Evolutionary conservation across 2,329 filamentous ascomycete genomes (phyloP), one percentile per base, ranked within the genome.

Genomic region (Elsinoe necatrix): DNA sequence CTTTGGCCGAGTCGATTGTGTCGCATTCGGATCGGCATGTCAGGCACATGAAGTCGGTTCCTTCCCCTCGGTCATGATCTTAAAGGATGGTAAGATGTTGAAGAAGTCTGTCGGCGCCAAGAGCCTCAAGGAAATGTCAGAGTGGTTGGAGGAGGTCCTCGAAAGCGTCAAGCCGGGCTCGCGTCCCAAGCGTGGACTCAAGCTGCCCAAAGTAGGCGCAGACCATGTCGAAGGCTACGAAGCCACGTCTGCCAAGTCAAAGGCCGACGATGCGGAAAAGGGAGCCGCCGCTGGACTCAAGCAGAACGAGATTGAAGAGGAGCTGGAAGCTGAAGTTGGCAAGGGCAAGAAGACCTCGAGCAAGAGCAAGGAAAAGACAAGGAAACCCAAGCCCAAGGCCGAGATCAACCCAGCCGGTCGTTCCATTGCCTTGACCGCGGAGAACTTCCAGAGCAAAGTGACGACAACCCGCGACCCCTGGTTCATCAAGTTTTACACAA

Each of bases 401-500:
- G 80, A 78, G 8, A 82, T 87, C 20, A 97, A 98, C 63, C 80
- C 82, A 3, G 78, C 85, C 39, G 93, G 93, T 5, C 75, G 80
- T 14, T 95, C 89, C 5, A 77, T 89, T 31, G 73, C 84, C 5
- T 78, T 98, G 54, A 90, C 84, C 1, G 85, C 87, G 0, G 90
- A 96, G 67, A 88, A 78, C 61, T 98, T 98, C 75, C 86, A 95
- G 68, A 83, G 81, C 58, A 76, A 86, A 35, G 91, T 98, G 47
- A 95, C 89, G 2, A 87, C 85, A 69, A 90, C 89, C 0, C 83
- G 87, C 61, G 90, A 97, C 61, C 86, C 91, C 4, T 98, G 93
- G 93, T 96, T 98, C 68, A 84, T 98, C 77, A 98, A 98, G 72
- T 97, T 98, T 70, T 97, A 96, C 69, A 91, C 89, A 16, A 95